phyloP scores from a whole-genome alignment of 441 rosid genomes.

The Populus hybrid region DNA sequence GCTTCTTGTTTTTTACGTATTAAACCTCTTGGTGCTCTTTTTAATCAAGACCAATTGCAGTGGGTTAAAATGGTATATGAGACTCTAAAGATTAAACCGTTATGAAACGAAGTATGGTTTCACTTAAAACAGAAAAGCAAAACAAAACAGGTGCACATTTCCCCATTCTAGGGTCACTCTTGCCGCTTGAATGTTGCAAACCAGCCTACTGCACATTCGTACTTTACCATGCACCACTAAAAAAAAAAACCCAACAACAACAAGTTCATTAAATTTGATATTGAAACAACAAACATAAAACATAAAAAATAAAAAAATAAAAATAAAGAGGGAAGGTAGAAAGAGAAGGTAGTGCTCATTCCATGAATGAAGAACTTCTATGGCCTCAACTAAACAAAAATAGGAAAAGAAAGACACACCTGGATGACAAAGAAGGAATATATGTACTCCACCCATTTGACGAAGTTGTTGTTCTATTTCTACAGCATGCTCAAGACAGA shows the following conservation, averaged over 20 bases:
- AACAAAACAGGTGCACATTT: neutral
- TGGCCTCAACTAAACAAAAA: neutral
- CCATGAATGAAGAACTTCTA: conserved; percentile 1
- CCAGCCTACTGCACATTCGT: neutral
- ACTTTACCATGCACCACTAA: neutral
- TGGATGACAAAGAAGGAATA: conserved; percentile 89
- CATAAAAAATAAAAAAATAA: too few species aligned
- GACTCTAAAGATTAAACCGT: neutral
- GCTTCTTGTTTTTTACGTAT: too few species aligned
- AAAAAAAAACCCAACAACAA: too few species aligned
- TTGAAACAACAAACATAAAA: neutral
- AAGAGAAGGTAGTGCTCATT: neutral
- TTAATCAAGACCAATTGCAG: neutral
- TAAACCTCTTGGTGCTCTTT: neutral
- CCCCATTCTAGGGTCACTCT: neutral
- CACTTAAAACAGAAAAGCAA: neutral
- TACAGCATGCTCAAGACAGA: conserved; percentile 96
- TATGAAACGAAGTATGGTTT: neutral
- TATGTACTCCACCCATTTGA: conserved; percentile 69
- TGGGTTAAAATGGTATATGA: neutral
- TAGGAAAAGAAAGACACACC: conserved; percentile 35
- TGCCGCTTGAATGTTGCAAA: neutral
- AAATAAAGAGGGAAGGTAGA: neutral
- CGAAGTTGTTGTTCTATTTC: conserved; percentile 84
- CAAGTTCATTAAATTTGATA: neutral